Evolutionary conservation across 23 red algal genomes (phyloP).

Genomic region (Gracilaria vermiculophylla): DNA sequence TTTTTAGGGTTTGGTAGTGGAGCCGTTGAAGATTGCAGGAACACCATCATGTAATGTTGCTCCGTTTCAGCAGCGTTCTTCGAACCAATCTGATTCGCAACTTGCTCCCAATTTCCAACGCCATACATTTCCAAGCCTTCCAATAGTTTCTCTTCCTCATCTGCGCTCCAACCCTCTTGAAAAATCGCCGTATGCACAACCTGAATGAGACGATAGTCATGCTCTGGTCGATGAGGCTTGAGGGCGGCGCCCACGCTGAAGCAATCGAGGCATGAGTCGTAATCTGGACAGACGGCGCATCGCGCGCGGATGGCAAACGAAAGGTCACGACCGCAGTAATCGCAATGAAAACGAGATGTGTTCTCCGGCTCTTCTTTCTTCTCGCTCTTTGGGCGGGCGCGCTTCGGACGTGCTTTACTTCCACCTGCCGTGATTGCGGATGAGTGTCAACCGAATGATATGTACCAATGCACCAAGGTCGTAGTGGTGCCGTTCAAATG

Average conservation of each 20-base stretch:
- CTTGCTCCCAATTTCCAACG: conserved; percentile 93
- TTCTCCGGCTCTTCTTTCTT: conserved; percentile 66
- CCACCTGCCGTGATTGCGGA: conserved; percentile 2
- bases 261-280: conserved; percentile 96
- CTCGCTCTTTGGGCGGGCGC: conserved; percentile 64
- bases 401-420: conserved; percentile 53
- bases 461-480: no score
- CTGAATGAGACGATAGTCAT: conserved; percentile 82
- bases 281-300: conserved; percentile 96
- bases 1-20: conserved; percentile 68
- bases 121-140: conserved; percentile 95
- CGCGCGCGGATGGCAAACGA: conserved; percentile 77
- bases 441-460: no score
- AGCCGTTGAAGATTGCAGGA: conserved; percentile 43
- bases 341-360: conserved; percentile 88
- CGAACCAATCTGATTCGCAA: conserved; percentile 73
- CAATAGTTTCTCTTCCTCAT: conserved; percentile 93
- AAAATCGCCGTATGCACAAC: conserved; percentile 65
- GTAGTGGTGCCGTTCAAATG: no score
- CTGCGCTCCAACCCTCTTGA: conserved; percentile 77
- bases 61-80: conserved; percentile 72
- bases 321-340: conserved; percentile 91
- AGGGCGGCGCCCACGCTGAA: conserved; percentile 90
- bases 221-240: conserved; percentile 63
- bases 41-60: conserved; percentile 76